phyloP scores from a whole-genome alignment of 2,329 filamentous ascomycete genomes.

The Epichloe coenophiala region DNA sequence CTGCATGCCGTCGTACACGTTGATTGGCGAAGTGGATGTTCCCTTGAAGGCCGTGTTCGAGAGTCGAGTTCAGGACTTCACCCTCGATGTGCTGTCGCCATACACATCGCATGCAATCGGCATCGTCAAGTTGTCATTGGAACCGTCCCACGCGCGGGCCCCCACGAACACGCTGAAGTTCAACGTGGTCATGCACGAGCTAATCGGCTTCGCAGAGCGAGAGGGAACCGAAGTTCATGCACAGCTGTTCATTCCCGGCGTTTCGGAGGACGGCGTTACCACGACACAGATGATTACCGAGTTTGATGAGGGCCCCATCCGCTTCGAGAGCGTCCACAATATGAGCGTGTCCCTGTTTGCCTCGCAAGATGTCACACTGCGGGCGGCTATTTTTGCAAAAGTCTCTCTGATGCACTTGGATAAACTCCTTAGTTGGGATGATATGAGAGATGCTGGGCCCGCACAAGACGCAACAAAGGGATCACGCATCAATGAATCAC shows the following conservation, averaged over 20 bases:
- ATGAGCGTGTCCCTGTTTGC: constrained; percentile 78
- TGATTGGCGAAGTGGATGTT: constrained; percentile 86
- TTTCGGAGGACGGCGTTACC: constrained; percentile 82
- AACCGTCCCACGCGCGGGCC: constrained; percentile 85
- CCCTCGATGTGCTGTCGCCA: constrained; percentile 78
- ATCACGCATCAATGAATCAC: constrained; percentile 71
- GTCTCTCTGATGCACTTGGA: constrained; percentile 91
- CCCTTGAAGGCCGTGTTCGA: constrained; percentile 89
- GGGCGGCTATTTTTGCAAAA: constrained; percentile 83
- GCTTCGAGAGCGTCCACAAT: constrained; percentile 95
- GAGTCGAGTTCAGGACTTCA: constrained; percentile 86
- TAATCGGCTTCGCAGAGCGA: constrained; percentile 86
- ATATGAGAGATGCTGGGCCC: constrained; percentile 75
- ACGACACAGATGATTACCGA: constrained; percentile 89
- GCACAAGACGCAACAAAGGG: constrained; percentile 41
- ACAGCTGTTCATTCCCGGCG: constrained; percentile 86
- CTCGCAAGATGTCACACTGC: constrained; percentile 58
- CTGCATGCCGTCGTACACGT: constrained; percentile 82
- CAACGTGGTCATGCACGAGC: constrained; percentile 96
- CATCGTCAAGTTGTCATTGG: constrained; percentile 78
- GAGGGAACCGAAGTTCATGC: constrained; percentile 94
- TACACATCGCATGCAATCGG: constrained; percentile 86
- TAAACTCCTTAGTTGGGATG: constrained; percentile 95
- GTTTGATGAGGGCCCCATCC: constrained; percentile 84
- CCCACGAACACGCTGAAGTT: constrained; percentile 86